These are phyloP conservation scores for Pseudonitzschia pungens DNA, from an alignment of 108 stramenopile genomes.

Conservation along the genomic window DNA sequence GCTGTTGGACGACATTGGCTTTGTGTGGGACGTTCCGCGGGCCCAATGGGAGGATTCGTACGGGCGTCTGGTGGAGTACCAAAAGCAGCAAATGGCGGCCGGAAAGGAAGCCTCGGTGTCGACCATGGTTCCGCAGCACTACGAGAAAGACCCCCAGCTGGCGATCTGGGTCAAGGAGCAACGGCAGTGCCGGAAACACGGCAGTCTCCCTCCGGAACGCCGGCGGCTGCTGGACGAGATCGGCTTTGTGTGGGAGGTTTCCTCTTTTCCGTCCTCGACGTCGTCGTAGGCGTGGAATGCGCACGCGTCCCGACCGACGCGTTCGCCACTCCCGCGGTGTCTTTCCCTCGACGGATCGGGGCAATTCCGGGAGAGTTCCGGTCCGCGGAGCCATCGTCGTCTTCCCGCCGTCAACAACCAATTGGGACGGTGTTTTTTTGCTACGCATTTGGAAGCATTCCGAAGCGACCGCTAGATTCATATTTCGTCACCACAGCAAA, in stretches of 20 bases:
- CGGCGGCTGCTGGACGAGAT: constrained; percentile 38
- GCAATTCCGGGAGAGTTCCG: too few species aligned
- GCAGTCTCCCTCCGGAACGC: neutral
- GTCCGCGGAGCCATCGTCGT: too few species aligned
- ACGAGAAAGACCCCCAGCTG: neutral
- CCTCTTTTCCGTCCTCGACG: neutral
- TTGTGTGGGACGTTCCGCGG: neutral
- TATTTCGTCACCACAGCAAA: too few species aligned
- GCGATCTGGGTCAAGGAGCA: neutral
- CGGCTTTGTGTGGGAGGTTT: constrained; percentile 44
- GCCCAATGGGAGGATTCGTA: neutral
- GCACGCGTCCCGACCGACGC: too few species aligned
- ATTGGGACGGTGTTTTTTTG: too few species aligned
- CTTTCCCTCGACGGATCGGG: too few species aligned
- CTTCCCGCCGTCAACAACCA: too few species aligned
- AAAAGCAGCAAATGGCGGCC: neutral
- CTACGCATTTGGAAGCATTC: too few species aligned
- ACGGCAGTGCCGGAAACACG: neutral
- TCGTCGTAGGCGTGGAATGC: too few species aligned
- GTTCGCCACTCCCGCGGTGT: too few species aligned
- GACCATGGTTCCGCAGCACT: neutral
- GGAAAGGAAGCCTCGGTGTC: neutral
- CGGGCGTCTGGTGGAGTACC: neutral
- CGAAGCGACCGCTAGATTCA: too few species aligned
- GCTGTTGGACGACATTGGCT: neutral